Evolutionary conservation across 768 basidiomycete species (phyloP).

Genomic region (Xerocomellus chrysenteron): DNA sequence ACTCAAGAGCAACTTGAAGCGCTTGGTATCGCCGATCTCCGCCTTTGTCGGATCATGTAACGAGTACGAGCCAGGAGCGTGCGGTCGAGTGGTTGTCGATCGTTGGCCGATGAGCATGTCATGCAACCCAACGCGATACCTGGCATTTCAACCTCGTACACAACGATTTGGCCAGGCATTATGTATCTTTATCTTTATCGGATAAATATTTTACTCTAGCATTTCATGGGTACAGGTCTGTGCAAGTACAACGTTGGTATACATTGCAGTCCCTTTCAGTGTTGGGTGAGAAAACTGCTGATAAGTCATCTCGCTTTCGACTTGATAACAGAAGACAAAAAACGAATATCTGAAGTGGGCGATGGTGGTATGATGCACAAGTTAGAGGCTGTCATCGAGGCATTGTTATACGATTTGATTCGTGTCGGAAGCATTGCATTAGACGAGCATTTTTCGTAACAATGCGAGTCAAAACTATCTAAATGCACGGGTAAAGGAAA

Average conservation of each 20-base stretch:
- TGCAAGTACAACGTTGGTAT: too few relatives aligned
- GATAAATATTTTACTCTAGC: neutral
- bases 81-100: neutral
- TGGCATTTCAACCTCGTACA: neutral
- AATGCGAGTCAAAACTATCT: constrained; percentile 6
- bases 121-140: neutral
- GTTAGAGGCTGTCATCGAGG: too few relatives aligned
- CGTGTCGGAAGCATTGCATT: neutral
- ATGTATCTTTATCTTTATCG: neutral
- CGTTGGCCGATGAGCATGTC: neutral
- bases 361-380: too few relatives aligned
- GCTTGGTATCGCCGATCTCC: constrained; percentile 47
- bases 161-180: neutral
- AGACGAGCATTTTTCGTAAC: constrained; percentile 3
- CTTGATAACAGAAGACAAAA: too few relatives aligned
- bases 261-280: too few relatives aligned
- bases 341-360: too few relatives aligned
- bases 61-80: neutral
- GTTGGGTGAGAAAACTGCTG: too few relatives aligned
- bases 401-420: neutral
- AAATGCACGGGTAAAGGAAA: neutral
- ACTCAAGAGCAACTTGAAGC: constrained; percentile 65
- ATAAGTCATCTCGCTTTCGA: too few relatives aligned
- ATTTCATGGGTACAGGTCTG: neutral
- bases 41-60: constrained; percentile 45